Evolutionary conservation across 257 asterid species (phyloP), one percentile per base, ranked within the genome.

Genomic region (Solanum sejunctum): DNA sequence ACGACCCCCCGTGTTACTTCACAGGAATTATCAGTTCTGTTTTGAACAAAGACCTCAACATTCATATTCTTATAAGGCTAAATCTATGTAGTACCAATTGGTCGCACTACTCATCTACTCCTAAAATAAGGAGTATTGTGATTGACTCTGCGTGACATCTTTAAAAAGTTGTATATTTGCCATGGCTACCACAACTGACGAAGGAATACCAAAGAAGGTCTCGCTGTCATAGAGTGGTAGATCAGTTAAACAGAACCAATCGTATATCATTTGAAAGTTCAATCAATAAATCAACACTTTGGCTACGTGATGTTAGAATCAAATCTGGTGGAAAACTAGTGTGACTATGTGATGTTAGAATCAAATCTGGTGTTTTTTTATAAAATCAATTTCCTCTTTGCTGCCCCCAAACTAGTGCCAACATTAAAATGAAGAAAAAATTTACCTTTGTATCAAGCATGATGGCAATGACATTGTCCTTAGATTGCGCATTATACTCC

Each of bases 391-490:
- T 52, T 52, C 64, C 49, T 52, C 47, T 52, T 78, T 52, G 41
- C 21, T 28, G 26, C 63, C 82, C 15, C 8, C 21, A 77, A 77
- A 77, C 26, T 77, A 77, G 83, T 26, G 7, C 26, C 16, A 3
- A 28, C 63, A 5, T 28, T 26, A 78, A 78, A 23, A 15, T 8
- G 51, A 75, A 56, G 54, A n/a, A 75, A 67, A 58, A 55, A 84
- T 95, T 90, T 91, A 89, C 99, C 99, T 95, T 97, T 80, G 99
- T 95, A 86, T 97, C 99, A 71, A 97, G 98, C 99, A 97, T 97
- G 90, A 97, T 95, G 86, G 99, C 96, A 79, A 95, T 97, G 84
- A 97, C 99, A 64, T 97, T 97, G 85, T 94, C 97, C 86, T 95
- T 95, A n/a, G 94, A 83, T 88, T 95, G 95, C 64, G 95, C 92